Evolutionary conservation across 2,329 filamentous ascomycete species (phyloP).

Genomic region (Fusarium tjaetaba): DNA sequence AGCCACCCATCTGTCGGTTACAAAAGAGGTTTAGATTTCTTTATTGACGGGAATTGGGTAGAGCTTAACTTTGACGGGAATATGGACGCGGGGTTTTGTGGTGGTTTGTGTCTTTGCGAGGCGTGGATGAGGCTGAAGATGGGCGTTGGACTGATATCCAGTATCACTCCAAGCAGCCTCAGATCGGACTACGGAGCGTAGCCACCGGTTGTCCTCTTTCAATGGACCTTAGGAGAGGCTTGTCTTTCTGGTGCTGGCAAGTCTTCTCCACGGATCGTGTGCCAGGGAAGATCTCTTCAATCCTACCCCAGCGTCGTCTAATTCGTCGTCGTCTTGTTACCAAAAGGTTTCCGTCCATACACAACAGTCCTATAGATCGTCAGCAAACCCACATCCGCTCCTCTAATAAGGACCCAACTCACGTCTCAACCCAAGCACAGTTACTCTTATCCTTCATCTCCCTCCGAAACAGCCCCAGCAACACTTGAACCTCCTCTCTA

Average conservation of each 20-base stretch:
- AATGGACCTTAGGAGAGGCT: neutral
- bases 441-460: conserved; percentile 27
- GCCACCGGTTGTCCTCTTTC: neutral
- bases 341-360: conserved; percentile 28
- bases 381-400: neutral
- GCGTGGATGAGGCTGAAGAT: neutral
- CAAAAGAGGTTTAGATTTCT: neutral
- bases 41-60: too few relatives aligned
- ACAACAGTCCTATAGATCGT: conserved; percentile 26
- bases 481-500: conserved; percentile 39
- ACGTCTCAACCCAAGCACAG: conserved; percentile 27
- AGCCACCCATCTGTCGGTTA: neutral
- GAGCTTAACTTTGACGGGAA: neutral
- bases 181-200: neutral
- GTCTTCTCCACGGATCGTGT: neutral
- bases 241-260: neutral
- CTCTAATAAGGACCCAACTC: neutral
- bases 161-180: neutral
- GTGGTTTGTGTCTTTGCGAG: neutral
- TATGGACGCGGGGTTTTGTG: too few relatives aligned
- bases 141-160: neutral
- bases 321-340: neutral
- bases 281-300: neutral
- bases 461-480: conserved; percentile 37
- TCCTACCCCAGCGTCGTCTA: neutral